Evolutionary conservation across 768 basidiomycete species (phyloP), one percentile per base, ranked within the genome.

Genomic region (Rhodotorula kratochvilovae): DNA sequence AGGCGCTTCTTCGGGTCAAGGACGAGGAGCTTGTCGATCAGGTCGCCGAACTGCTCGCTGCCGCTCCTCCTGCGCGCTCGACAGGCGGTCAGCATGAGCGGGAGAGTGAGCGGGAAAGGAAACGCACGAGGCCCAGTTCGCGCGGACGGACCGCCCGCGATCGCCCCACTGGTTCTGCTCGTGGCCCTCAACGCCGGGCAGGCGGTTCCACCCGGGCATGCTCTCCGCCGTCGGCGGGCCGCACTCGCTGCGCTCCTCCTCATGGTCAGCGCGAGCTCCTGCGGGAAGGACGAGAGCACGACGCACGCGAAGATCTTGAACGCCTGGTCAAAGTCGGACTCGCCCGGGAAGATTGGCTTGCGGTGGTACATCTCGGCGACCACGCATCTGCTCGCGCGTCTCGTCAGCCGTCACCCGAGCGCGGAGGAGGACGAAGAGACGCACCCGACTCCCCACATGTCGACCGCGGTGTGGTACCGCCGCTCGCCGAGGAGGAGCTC

Each of bases 381-480:
- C 39, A 97, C 91, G 80, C 95, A 96, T 13, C 92, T 94, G 71
- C 12, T 3, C 12, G 56, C 42, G 36, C 67, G 42, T 39, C 29
- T 31, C 21, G 21, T 25, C 46, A 23, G 13, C 12, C 45, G 8
- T 8, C 39, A 42, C 31, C 15, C 23, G 55, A 45, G 42, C 59
- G 27, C 36, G 48, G 17, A 55, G 23, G 48, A 42, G 35, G 36
- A 27, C 33, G 23, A 58, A 39, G 50, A 33, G 31, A 83, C 87
- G 76, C 79, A 94, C 87, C 95, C 96, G 63, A 98, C 88, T 13
- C 95, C 92, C 96, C 96, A 99, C 77, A 99, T 88, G 80, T 99
- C 96, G 54, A 99, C 89, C 76, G 92, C 91, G 1, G 91, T 90
- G 16, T 92, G 92, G 76, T 99, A 98, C 71, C 90, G 86, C 57